phyloP scores from a whole-genome alignment of 805 yeast species.

The Naumovozyma castellii region DNA sequence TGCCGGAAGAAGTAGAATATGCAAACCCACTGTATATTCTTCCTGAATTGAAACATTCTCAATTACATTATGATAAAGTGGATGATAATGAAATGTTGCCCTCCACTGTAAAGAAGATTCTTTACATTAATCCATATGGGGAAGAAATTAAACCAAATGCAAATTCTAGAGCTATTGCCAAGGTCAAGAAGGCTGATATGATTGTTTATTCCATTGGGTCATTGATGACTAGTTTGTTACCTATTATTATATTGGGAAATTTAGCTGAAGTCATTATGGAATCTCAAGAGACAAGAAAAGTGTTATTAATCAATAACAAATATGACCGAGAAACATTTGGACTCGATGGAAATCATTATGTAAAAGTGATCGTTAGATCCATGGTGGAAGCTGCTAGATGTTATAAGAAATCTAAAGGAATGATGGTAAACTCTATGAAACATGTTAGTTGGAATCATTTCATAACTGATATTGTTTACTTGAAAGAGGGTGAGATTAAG shows the following conservation, averaged over 20 bases:
- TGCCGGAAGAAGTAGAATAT: conserved; percentile 53
- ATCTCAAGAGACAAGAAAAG: conserved; percentile 32
- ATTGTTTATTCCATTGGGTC: conserved; percentile 80
- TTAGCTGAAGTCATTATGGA: conserved; percentile 50
- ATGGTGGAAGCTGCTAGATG: conserved; percentile 19
- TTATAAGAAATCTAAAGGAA: conserved; percentile 17
- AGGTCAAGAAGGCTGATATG: conserved; percentile 41
- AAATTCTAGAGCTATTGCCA: conserved; percentile 47
- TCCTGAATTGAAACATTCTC: conserved; percentile 68
- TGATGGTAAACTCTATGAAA: conserved; percentile 1
- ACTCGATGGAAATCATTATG: conserved; percentile 50
- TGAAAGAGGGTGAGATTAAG: conserved; percentile 40
- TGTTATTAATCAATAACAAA: conserved; percentile 64
- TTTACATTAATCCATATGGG: conserved; percentile 80
- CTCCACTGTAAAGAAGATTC: conserved; percentile 63
- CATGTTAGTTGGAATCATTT: conserved; percentile 35
- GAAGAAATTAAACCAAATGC: conserved; percentile 76
- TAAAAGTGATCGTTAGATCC: conserved; percentile 39
- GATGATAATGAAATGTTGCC: conserved; percentile 50
- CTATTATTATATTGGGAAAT: conserved; percentile 66
- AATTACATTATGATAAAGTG: conserved; percentile 56
- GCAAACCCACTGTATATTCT: conserved; percentile 39
- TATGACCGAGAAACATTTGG: conserved; percentile 74
- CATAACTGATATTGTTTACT: conserved; percentile 55
- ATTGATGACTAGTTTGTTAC: conserved; percentile 77